Evolutionary conservation across 495 filamentous ascomycete genomes (phyloP).

Genomic region (Trichoderma orchidacearum): DNA sequence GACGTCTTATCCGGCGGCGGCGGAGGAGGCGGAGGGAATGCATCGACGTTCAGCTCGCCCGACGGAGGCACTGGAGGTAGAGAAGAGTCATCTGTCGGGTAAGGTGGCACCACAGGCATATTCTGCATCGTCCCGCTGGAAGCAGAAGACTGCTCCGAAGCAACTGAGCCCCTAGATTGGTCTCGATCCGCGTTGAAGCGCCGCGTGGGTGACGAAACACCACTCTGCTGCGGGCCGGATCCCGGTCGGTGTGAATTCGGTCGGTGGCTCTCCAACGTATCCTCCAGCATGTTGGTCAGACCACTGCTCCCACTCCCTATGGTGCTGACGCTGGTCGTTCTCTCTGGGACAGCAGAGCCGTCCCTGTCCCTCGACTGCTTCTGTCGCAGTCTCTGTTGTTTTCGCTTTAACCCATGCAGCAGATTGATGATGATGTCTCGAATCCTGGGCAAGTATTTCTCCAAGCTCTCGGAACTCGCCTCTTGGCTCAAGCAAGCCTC

Average conservation of each 20-base stretch:
- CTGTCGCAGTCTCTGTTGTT: conserved; percentile 81
- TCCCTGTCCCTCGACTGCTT: conserved; percentile 59
- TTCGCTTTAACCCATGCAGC: conserved; percentile 88
- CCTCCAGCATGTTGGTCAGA: conserved; percentile 55
- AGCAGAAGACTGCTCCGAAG: conserved; percentile 41
- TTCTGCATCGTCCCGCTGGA: conserved; percentile 59
- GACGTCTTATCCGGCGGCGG: conserved; percentile 71
- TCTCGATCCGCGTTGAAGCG: conserved; percentile 26
- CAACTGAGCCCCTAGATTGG: conserved; percentile 28
- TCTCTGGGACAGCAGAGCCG: conserved; percentile 15
- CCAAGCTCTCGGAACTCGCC: conserved; percentile 81
- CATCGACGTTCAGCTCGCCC: conserved; percentile 30
- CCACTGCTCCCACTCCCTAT: conserved; percentile 43
- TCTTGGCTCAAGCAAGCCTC: conserved; percentile 95
- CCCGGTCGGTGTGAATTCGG: conserved; percentile 3
- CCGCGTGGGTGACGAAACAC: conserved; percentile 24
- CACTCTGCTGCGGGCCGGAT: conserved; percentile 9
- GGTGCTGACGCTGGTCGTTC: conserved; percentile 58
- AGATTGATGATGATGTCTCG: conserved; percentile 97
- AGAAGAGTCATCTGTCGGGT: conserved; percentile 40
- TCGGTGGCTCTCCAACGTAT: conserved; percentile 21
- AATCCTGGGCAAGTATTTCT: conserved; percentile 82
- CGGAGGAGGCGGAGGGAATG: conserved; percentile 55
- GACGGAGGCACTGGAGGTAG: conserved; percentile 24
- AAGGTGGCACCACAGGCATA: conserved; percentile 51